Evolutionary conservation across 2,329 filamentous ascomycete genomes (phyloP).

Genomic region (Scytalidium lignicola): DNA sequence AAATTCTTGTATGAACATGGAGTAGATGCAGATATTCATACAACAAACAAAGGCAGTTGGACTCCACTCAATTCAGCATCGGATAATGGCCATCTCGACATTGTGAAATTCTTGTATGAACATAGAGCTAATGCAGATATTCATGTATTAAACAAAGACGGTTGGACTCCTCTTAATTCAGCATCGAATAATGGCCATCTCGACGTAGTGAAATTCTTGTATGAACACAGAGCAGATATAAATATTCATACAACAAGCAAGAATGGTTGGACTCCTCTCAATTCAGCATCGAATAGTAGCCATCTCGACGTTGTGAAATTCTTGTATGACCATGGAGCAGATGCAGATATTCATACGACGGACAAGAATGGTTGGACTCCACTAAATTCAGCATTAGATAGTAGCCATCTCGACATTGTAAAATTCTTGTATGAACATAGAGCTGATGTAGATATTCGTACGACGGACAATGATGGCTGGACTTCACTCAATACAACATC

Average conservation of each 20-base stretch:
- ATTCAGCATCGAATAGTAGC: constrained; percentile 1
- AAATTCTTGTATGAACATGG: neutral
- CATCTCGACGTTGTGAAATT: constrained; percentile 1
- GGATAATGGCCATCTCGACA: constrained; percentile 4
- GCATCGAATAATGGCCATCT: neutral
- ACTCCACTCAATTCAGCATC: constrained; percentile 7
- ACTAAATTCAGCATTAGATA: constrained; percentile 6
- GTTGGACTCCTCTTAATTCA: neutral
- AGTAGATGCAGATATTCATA: neutral
- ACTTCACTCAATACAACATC: neutral
- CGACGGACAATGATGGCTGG: too few species aligned
- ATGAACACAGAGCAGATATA: constrained; percentile 1
- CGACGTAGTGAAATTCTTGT: neutral
- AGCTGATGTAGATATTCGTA: constrained; percentile 7
- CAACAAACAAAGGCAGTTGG: neutral
- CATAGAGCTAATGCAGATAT: neutral
- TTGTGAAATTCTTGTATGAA: constrained; percentile 5
- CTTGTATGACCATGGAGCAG: constrained; percentile 3
- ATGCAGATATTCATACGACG: neutral
- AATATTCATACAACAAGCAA: neutral
- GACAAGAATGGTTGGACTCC: constrained; percentile 1
- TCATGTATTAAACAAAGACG: neutral
- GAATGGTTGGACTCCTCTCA: constrained; percentile 2
- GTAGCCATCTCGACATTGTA: constrained; percentile 2
- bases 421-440: constrained; percentile 6